Base-by-base conservation (phyloP, 1,284 basidiomycete genomes). In the Moesziomyces globuligerus region DNA sequence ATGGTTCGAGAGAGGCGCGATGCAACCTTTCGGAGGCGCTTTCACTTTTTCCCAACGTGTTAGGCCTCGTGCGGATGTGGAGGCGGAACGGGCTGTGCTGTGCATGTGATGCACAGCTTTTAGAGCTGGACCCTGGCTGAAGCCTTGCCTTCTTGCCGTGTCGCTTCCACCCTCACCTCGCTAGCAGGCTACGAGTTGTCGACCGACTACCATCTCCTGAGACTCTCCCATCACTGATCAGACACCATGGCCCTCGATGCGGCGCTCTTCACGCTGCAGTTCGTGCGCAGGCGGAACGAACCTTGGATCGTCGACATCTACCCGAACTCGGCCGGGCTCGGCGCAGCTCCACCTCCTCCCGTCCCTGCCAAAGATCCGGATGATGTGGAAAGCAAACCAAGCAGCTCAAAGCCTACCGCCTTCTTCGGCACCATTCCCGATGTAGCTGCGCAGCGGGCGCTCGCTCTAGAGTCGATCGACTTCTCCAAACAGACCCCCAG, bases 291-390 rank as follows among this genome's bases (percentile, higher is more conserved):
- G 4, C 21, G 46, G 13, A 43, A 45, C 32, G 43, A 72, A n/a
- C 69, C 69, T n/a, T 62, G 69, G 58, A 50, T 72, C 37, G 64
- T 67, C 46, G 69, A 72, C 28, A 52, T 72, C 37, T 72, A 72
- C 20, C 53, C 68, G 9, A 38, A 46, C 17, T 43, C 66, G 7
- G 21, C 46, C 3, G 46, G 25, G 3, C 11, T 46, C 6, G 47
- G 23, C 34, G 18, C 15, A 26, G 41, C 24, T 23, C 1, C 25
- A 26, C 32, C 61, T 3, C 67, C 67, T 1, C 68, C 56, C 1
- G 53, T 71, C 17, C 61, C 68, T 1, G 42, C 45, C 10, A 71
- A 71, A 21, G 57, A 66, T 26, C 23, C 28, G 7, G 18, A 44
- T 17, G 41, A 7, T 17, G 18, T 10, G 23, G 26, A 11, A 7